phyloP scores from a whole-genome alignment of 805 yeast species.

The Wickerhamomyces sydowiorum region DNA sequence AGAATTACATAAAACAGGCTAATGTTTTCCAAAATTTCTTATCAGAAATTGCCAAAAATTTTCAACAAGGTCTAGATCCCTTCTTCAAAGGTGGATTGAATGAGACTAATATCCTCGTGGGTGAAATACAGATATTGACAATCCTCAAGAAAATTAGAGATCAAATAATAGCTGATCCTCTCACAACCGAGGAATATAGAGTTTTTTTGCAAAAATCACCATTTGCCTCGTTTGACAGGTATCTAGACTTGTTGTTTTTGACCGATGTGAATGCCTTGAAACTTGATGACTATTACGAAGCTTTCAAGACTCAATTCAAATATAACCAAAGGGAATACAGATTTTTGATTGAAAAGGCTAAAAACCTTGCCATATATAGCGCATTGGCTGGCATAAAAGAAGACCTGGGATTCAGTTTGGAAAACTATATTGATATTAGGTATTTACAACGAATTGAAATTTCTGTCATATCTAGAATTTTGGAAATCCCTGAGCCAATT shows the following conservation, averaged over 20 bases:
- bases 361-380: slow-evolving; percentile 11
- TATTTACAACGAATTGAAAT: slow-evolving; percentile 25
- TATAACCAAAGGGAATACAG: slow-evolving; percentile 16
- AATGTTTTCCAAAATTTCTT: slow-evolving; percentile 14
- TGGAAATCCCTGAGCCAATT: slow-evolving; percentile 55
- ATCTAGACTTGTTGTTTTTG: slow-evolving; percentile 27
- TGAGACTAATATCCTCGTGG: slow-evolving; percentile 21
- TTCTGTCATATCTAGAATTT: slow-evolving; percentile 52
- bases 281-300: slow-evolving; percentile 20
- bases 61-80: slow-evolving; percentile 16
- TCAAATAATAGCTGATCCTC: neutral
- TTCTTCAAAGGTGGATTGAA: slow-evolving; percentile 19
- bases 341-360: slow-evolving; percentile 12
- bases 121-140: slow-evolving; percentile 19
- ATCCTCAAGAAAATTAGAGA: slow-evolving; percentile 13
- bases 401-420: slow-evolving; percentile 16
- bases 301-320: slow-evolving; percentile 19
- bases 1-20: slow-evolving; percentile 11
- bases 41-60: slow-evolving; percentile 9
- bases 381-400: slow-evolving; percentile 19
- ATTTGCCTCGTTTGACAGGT: slow-evolving; percentile 21
- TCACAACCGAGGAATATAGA: slow-evolving; percentile 3
- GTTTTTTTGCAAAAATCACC: slow-evolving; percentile 14
- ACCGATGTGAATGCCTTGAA: slow-evolving; percentile 27
- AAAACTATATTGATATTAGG: slow-evolving; percentile 4